Base-by-base conservation (phyloP, 768 basidiomycete species). In the Panus rudis region DNA sequence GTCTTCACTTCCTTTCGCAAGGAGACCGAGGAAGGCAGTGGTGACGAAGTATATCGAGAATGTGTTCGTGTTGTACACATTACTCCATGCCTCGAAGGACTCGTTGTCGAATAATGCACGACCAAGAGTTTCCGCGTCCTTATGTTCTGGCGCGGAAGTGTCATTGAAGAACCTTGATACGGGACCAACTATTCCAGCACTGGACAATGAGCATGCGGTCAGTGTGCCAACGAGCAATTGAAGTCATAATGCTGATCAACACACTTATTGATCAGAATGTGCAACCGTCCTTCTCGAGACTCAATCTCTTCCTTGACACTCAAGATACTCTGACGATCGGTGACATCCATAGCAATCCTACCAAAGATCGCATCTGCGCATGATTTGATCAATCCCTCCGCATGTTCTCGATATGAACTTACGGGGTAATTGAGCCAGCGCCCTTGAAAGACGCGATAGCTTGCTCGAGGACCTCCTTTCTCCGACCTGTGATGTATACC, bases 191-290 rank as follows among this genome's bases (percentile, higher is more conserved):
- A 89, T 81, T 1, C 87, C 87, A 19, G 87, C 86, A 49, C 88
- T 90, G 51, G n/a, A 30, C 10, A n/a, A 10, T 10, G 28, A 30
- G 10, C 10, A 30, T n/a, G n/a, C 10, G 10, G 10, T 30, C 10
- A 30, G 28, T 30, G 10, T 10, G n/a, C 10, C n/a, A n/a, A 10
- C n/a, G 28, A 10, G n/a, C 28, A 10, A 30, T 30, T 10, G 28
- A 30, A 30, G n/a, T 10, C 10, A 30, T 30, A n/a, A n/a, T n/a
- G n/a, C n/a, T n/a, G 32, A 48, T 25, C 11, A 24, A 53, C 73
- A 31, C 46, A 90, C 87, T 90, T 90, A 67, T 91, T 91, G 26
- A 90, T 77, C 4, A 91, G 73, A 41, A 89, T 75, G 53, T 91
- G 84, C 31, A 91, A 56, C 50, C 71, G 83, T 22, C 84, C 84